Percentiles rank a stretch among this genome's conserved stretches.
Evolutionary conservation across 2,329 filamentous ascomycete genomes (phyloP).

Genomic region (Plenodomus tracheiphilus): DNA sequence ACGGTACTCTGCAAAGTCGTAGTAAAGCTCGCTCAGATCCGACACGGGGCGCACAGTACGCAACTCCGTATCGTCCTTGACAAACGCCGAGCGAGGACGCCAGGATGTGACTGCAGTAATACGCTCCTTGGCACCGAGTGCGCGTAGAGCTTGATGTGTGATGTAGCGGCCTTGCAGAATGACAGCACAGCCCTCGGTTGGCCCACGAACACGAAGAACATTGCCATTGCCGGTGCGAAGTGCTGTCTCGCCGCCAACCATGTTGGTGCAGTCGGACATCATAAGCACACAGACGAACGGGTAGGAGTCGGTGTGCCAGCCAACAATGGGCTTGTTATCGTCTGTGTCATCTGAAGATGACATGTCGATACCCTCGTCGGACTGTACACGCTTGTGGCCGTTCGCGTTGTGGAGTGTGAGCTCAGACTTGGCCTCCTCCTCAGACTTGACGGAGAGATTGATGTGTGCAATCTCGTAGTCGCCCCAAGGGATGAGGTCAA

Average conservation of each 20-base stretch:
- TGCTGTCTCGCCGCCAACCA: conserved; percentile 68
- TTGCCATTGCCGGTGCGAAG: conserved; percentile 59
- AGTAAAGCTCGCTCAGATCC: conserved; percentile 61
- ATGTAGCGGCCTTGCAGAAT: conserved; percentile 71
- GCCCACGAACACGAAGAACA: conserved; percentile 62
- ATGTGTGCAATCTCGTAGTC: conserved; percentile 63
- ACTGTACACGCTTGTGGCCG: conserved; percentile 40
- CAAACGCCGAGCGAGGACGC: conserved; percentile 58
- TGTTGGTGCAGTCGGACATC: conserved; percentile 64
- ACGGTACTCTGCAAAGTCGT: conserved; percentile 65
- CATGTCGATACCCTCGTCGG: conserved; percentile 49
- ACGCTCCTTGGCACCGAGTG: conserved; percentile 62
- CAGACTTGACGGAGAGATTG: conserved; percentile 58
- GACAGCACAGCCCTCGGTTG: conserved; percentile 64
- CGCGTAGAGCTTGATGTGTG: conserved; percentile 64
- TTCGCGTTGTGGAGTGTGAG: conserved; percentile 35
- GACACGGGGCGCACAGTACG: conserved; percentile 64
- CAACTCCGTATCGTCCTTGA: conserved; percentile 64
- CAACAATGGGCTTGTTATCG: conserved; percentile 60
- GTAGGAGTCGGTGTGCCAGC: conserved; percentile 68
- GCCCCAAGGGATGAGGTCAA: conserved; percentile 60
- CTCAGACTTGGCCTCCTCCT: conserved; percentile 51
- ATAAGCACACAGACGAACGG: conserved; percentile 72
- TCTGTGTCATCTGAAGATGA: conserved; percentile 42
- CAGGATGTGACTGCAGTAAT: conserved; percentile 70